phyloP scores from a whole-genome alignment of 2,329 filamentous ascomycete species.

The Venturiaceae sp. region DNA sequence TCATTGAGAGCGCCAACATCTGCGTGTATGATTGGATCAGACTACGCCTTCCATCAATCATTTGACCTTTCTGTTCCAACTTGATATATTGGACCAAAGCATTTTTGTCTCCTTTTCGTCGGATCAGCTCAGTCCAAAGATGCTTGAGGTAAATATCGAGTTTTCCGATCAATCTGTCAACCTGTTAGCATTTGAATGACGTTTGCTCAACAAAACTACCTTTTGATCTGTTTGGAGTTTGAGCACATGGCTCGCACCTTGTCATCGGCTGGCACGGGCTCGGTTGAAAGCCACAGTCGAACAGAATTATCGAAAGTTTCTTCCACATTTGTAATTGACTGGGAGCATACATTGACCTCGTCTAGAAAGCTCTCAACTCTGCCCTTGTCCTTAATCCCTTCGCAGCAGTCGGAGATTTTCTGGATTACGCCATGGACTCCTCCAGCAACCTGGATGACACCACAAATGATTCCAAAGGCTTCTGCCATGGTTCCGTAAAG shows the following conservation, averaged over 20 bases:
- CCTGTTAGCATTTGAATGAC: no score
- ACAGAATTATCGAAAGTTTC: neutral
- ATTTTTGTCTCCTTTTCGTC: no score
- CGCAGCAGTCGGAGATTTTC: no score
- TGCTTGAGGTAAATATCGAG: no score
- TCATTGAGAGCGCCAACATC: neutral
- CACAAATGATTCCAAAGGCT: neutral
- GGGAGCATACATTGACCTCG: neutral
- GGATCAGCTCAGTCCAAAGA: no score
- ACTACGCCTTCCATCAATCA: neutral
- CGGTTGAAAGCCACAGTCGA: neutral
- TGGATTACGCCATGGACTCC: no score
- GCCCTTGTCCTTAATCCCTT: neutral
- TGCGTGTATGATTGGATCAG: neutral
- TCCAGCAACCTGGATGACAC: neutral
- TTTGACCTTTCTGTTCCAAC: no score
- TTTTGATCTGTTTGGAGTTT: neutral
- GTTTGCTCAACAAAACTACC: no score
- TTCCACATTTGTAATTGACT: neutral
- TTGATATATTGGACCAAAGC: no score
- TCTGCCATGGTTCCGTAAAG: neutral
- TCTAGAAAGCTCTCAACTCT: neutral
- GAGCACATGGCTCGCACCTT: neutral
- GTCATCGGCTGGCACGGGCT: neutral
- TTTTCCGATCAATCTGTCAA: no score